Conservation (phyloP, 805 yeast genomes). For the Pichia cephalocereana region DNA sequence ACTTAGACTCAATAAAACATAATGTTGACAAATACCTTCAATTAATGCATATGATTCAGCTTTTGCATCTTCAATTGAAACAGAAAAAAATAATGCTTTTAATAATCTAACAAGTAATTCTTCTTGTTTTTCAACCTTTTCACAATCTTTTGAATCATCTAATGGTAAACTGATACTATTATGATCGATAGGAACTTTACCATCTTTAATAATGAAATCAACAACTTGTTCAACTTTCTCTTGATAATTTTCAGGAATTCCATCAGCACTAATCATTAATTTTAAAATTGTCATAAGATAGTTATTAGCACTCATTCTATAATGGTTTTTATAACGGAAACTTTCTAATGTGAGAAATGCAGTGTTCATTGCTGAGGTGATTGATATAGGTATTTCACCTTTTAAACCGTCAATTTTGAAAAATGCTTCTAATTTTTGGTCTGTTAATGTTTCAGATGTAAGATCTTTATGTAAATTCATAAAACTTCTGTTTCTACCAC, state of each 20-base stretch:
- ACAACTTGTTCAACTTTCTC: slow-evolving; percentile 42
- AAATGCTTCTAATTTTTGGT: slow-evolving; percentile 61
- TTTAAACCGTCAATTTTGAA: slow-evolving; percentile 64
- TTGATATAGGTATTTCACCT: slow-evolving; percentile 55
- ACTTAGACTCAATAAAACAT: slow-evolving; percentile 68
- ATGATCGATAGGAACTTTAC: slow-evolving; percentile 16
- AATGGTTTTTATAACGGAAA: slow-evolving; percentile 49
- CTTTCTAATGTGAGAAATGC: slow-evolving; percentile 73
- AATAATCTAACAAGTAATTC: slow-evolving; percentile 54
- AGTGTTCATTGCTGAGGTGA: slow-evolving; percentile 75
- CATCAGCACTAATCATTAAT: slow-evolving; percentile 52
- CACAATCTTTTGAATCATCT: slow-evolving; percentile 37
- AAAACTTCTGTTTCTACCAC: slow-evolving; percentile 89
- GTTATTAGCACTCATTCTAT: slow-evolving; percentile 68
- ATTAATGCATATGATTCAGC: slow-evolving; percentile 59
- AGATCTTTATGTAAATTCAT: slow-evolving; percentile 68
- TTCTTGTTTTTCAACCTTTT: slow-evolving; percentile 50
- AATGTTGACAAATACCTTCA: slow-evolving; percentile 65
- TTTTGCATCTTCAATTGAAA: slow-evolving; percentile 61
- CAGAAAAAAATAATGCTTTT: slow-evolving; percentile 66
- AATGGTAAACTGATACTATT: slow-evolving; percentile 22
- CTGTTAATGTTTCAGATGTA: slow-evolving; percentile 38
- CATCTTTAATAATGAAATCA: slow-evolving; percentile 29
- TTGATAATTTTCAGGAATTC: slow-evolving; percentile 37
- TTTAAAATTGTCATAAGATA: slow-evolving; percentile 59